Evolutionary conservation across 2,329 filamentous ascomycete species (phyloP).

Genomic region (Colletotrichum acutatum): DNA sequence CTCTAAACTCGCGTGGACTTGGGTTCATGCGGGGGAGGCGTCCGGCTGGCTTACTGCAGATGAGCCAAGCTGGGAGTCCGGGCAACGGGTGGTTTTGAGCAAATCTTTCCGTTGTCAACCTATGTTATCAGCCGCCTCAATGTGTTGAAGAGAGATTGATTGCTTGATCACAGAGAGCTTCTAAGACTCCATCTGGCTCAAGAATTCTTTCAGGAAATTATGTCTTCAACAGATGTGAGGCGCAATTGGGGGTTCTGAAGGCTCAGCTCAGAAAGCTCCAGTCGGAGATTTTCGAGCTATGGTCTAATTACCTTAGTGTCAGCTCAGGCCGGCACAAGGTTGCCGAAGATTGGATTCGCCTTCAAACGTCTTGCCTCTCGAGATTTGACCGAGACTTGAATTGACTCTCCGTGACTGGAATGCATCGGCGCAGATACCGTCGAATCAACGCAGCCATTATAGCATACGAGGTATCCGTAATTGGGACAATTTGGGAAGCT

Average conservation of each 20-base stretch:
- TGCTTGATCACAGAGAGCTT: background rate
- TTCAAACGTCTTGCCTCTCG: background rate
- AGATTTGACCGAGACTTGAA: background rate
- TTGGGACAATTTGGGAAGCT: background rate
- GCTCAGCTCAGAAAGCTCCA: too few species aligned
- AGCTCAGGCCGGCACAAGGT: background rate
- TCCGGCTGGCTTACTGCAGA: background rate
- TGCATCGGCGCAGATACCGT: background rate
- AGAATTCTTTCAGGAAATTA: too few species aligned
- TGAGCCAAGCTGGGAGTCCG: background rate
- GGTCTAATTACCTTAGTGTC: background rate
- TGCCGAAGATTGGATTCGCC: background rate
- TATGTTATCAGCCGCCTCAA: background rate
- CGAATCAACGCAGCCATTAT: background rate
- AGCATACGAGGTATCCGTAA: background rate
- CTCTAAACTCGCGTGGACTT: background rate
- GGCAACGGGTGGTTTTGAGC: background rate
- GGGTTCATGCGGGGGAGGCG: background rate
- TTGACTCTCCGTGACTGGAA: background rate
- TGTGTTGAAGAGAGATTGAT: background rate
- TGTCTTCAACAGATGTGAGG: background rate
- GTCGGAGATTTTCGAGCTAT: background rate
- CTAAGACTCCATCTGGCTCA: background rate
- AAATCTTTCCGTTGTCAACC: background rate
- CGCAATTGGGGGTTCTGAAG: background rate